Evolutionary conservation across 768 basidiomycete species (phyloP).

Genomic region (Cubamyces sp.): DNA sequence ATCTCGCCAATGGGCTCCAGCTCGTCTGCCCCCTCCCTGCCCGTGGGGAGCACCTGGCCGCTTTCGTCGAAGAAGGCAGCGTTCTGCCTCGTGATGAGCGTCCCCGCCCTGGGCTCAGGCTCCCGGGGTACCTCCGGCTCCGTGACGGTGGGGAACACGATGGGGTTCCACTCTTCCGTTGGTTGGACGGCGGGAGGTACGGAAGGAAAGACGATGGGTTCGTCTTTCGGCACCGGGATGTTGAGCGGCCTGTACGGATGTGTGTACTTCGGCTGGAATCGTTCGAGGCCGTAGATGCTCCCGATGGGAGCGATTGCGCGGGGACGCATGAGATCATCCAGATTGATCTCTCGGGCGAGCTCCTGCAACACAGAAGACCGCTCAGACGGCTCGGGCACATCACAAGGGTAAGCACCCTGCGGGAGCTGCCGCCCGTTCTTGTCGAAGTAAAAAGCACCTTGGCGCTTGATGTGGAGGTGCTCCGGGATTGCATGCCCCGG

Average conservation of each 20-base stretch:
- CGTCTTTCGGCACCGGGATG: background rate
- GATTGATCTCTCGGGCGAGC: background rate
- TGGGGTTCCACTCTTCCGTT: background rate
- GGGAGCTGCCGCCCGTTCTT: background rate
- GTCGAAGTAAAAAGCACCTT: slow-evolving; percentile 4
- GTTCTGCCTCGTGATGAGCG: slow-evolving; percentile 13
- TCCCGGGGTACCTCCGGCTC: background rate
- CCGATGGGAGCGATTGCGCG: background rate
- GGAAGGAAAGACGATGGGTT: slow-evolving; percentile 3
- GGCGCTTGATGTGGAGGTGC: background rate
- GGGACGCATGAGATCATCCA: background rate
- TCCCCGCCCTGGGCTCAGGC: background rate
- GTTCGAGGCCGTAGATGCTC: slow-evolving; percentile 1
- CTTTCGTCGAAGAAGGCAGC: slow-evolving; percentile 12
- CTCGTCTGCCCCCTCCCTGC: slow-evolving; percentile 2
- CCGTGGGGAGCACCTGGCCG: background rate
- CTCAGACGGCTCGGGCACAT: background rate
- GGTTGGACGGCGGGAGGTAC: background rate
- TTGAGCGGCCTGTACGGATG: background rate
- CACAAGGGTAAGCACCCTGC: background rate
- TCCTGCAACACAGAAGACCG: background rate
- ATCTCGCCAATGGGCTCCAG: slow-evolving; percentile 11
- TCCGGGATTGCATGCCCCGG: background rate
- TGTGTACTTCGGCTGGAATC: background rate
- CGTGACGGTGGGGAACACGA: slow-evolving; percentile 5